Base-by-base conservation (phyloP, 106 monocot species). In the Dendrobium chrysotoxum region DNA sequence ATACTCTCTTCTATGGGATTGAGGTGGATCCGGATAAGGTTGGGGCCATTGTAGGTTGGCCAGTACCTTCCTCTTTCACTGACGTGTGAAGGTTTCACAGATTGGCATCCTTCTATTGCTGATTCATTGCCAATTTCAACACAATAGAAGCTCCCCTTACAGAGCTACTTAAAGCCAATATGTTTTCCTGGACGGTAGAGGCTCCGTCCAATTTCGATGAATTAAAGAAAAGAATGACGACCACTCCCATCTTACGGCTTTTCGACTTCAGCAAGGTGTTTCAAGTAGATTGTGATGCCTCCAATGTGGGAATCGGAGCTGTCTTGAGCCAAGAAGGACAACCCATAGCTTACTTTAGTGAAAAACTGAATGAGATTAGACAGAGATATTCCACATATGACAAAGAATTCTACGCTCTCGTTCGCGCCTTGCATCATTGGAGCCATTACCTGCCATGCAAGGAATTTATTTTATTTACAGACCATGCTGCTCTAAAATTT, bases 291-390 rank as follows among this genome's bases (percentile, higher is more conserved):
- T 82, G 42, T 76, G 76, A 82, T 42, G 76, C 44, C 0, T 82
- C 76, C 8, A n/a, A 11, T 5, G 8, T 81, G 21, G 81, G 54
- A 6, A 81, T 76, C 55, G 54, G 35, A 0, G 58, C 25, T 40
- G 82, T 64, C 0, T 21, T 65, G 3, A 77, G 67, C 28, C 77
- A 82, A 77, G 66, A 70, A 7, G n/a, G 35, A n/a, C 82, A 77
- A 26, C 28, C 31, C 0, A 39, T 81, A 0, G 17, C 53, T 20
- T 81, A 30, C 16, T 81, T 81, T 25, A 80, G 53, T 21, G 72
- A 73, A 21, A 80, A 80, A 11, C 70, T 71, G 17, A 78, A 78
- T 55, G 55, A 57, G 23, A 15, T 8, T 17, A 30, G 54, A 45
- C 25, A 7, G 1, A 78, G 57, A 21, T 78, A 78, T 12, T 78